Percentiles rank a stretch among this genome's conserved stretches.
Evolutionary conservation across 345 rosid species (phyloP).

Genomic region (Murraya koenigii): DNA sequence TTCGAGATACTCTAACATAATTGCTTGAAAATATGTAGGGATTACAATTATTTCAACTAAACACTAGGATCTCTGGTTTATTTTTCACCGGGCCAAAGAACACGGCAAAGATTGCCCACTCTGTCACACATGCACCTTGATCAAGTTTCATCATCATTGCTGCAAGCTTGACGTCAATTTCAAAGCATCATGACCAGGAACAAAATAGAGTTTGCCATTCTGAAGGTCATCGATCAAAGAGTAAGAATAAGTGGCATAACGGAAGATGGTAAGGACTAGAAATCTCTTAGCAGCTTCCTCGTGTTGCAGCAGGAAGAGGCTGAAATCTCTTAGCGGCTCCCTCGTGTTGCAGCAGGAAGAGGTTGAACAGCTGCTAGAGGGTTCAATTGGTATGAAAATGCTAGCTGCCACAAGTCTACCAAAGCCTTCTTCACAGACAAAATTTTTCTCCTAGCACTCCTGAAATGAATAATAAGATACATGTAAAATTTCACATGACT

Average conservation of each 20-base stretch:
- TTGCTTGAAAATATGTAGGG: not conserved
- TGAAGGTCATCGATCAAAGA: not conserved
- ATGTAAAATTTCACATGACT: not conserved
- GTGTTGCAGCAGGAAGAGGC: conserved; percentile 47
- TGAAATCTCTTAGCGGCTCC: conserved; percentile 40
- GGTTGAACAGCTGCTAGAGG: conserved; percentile 90
- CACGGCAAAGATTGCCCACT: too few relatives aligned
- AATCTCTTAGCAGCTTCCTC: conserved; percentile 8
- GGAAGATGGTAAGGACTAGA: not conserved
- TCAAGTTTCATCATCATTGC: too few relatives aligned
- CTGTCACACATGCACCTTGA: not conserved
- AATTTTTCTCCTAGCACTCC: conserved; percentile 47
- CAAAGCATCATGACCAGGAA: not conserved
- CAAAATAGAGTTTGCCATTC: not conserved
- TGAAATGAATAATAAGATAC: conserved; percentile 24
- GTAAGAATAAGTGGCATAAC: not conserved
- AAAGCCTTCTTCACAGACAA: conserved; percentile 49
- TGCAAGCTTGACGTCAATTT: not conserved
- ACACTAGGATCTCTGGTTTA: not conserved
- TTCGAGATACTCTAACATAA: too few relatives aligned
- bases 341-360: conserved; percentile 37
- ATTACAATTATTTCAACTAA: not conserved
- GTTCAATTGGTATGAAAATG: conserved; percentile 89
- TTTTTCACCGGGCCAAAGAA: not conserved
- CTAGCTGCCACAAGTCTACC: conserved; percentile 80